Conservation (phyloP, 805 yeast genomes). For the Schwanniomyces pseudopolymorphus region DNA sequence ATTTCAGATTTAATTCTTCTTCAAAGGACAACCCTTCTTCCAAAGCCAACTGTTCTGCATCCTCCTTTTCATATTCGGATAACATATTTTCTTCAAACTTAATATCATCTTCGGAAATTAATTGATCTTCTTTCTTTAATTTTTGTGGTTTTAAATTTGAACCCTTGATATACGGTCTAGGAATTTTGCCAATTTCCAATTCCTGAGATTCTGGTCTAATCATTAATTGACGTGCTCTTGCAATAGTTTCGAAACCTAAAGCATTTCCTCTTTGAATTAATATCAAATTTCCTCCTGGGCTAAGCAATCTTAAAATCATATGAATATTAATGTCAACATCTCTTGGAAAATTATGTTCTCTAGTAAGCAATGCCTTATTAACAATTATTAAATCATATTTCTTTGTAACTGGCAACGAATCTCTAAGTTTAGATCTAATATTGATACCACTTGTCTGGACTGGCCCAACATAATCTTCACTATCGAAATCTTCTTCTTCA, state of each 20-base stretch:
- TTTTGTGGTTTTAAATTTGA: constrained; percentile 43
- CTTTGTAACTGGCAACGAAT: constrained; percentile 49
- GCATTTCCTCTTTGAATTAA: constrained; percentile 89
- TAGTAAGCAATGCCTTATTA: constrained; percentile 69
- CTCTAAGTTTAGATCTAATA: constrained; percentile 55
- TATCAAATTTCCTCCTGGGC: constrained; percentile 79
- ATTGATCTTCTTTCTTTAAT: constrained; percentile 32
- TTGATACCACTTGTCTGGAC: constrained; percentile 58
- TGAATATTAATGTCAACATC: constrained; percentile 71
- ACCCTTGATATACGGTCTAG: constrained; percentile 65
- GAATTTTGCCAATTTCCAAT: constrained; percentile 58
- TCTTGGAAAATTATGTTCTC: constrained; percentile 60
- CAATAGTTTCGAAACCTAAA: constrained; percentile 81
- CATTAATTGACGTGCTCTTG: constrained; percentile 87
- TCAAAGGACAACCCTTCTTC: constrained; percentile 15
- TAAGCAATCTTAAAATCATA: constrained; percentile 55
- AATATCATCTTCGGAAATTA: constrained; percentile 36
- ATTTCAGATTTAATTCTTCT: constrained; percentile 34
- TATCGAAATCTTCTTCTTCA: constrained; percentile 8
- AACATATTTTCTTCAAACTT: constrained; percentile 30
- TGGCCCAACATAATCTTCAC: constrained; percentile 31
- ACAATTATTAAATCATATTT: constrained; percentile 82
- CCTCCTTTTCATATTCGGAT: constrained; percentile 20
- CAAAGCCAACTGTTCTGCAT: constrained; percentile 6
- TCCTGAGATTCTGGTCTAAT: constrained; percentile 76